A percentile compares a stretch with the other conserved stretches of the same genome.
These are phyloP conservation scores for Leishmania major DNA, from an alignment of 208 protist genomes.

Conservation along the genomic window DNA sequence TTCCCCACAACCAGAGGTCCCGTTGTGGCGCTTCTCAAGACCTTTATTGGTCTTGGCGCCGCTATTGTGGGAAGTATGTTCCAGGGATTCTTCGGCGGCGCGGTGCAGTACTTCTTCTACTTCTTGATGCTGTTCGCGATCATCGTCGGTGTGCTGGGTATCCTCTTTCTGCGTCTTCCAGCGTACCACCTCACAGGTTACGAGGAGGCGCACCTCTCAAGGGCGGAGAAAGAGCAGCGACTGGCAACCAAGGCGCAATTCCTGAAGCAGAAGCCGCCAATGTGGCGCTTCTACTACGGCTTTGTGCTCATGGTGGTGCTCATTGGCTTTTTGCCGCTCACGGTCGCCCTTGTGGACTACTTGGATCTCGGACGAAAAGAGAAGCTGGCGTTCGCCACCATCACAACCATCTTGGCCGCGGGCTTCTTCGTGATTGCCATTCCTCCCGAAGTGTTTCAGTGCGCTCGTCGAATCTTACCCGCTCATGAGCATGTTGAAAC, in stretches of 20 bases:
- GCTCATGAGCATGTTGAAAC: background rate
- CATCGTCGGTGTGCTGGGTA: constrained; percentile 34
- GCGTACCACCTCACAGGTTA: constrained; percentile 63
- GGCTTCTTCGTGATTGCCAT: constrained; percentile 33
- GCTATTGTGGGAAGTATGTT: constrained; percentile 57
- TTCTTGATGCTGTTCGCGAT: constrained; percentile 48
- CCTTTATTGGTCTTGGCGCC: constrained; percentile 62
- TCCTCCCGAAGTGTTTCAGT: constrained; percentile 4
- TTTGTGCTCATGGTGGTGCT: constrained; percentile 53
- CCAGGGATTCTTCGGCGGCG: constrained; percentile 49
- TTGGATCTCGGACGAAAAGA: constrained; percentile 16
- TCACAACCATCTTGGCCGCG: constrained; percentile 33
- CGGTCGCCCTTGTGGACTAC: constrained; percentile 45
- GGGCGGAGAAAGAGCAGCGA: constrained; percentile 31
- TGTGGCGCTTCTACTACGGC: constrained; percentile 67
- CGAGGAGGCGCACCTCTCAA: constrained; percentile 39
- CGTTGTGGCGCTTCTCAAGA: constrained; percentile 67
- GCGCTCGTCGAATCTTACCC: background rate
- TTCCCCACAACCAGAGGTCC: constrained; percentile 51
- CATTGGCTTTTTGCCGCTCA: constrained; percentile 59
- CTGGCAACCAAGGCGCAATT: constrained; percentile 32
- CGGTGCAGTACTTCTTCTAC: constrained; percentile 47
- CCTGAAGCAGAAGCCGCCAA: constrained; percentile 57
- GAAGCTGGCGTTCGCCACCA: constrained; percentile 37
- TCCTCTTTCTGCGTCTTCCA: constrained; percentile 54